phyloP scores from a whole-genome alignment of 2,329 filamentous ascomycete species.

The Sclerotinia subarctica region DNA sequence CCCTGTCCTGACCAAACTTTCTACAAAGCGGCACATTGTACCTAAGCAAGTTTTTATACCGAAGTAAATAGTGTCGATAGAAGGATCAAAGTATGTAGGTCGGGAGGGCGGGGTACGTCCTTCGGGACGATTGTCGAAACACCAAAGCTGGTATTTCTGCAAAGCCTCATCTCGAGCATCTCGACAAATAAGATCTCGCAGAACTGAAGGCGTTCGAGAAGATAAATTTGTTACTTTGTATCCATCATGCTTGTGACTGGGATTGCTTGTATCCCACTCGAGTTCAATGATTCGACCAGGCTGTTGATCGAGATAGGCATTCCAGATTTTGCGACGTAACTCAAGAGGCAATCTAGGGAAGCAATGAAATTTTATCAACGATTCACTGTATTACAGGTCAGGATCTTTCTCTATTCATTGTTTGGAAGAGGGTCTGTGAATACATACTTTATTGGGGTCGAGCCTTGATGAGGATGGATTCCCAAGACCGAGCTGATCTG shows the following conservation, averaged over 20 bases:
- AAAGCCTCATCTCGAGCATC: background rate
- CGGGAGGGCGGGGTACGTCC: background rate
- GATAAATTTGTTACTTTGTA: background rate
- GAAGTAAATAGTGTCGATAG: background rate
- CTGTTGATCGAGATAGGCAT: background rate
- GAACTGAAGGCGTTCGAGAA: background rate
- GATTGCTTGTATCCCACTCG: background rate
- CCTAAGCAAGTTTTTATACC: background rate
- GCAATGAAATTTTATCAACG: background rate
- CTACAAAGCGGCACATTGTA: background rate
- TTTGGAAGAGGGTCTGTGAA: background rate
- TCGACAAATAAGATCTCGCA: background rate
- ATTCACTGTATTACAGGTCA: background rate
- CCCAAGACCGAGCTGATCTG: background rate
- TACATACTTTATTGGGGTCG: background rate
- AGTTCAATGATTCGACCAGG: background rate
- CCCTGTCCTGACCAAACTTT: background rate
- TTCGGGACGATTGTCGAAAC: background rate
- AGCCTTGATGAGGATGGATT: background rate
- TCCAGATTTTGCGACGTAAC: background rate
- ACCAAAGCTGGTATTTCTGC: background rate
- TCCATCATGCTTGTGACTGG: background rate
- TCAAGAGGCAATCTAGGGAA: background rate
- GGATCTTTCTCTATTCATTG: no score
- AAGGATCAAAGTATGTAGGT: background rate